A percentile compares a stretch with the other conserved stretches of the same genome.
These are phyloP conservation scores for Nectriaceae sp. DNA, from an alignment of 2,329 filamentous ascomycete species.

Conservation along the genomic window DNA sequence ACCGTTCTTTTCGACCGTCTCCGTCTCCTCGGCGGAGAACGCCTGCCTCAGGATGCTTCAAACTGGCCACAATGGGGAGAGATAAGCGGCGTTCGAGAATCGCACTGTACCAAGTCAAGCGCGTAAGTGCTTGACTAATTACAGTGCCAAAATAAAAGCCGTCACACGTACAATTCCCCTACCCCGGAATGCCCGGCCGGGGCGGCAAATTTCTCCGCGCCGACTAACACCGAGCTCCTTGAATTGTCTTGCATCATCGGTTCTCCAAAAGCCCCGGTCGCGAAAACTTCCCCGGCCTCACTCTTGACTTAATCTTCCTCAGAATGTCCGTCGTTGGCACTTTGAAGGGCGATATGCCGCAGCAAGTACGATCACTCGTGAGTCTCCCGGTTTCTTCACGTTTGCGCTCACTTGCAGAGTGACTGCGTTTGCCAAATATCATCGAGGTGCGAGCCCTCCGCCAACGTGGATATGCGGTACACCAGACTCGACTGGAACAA, in stretches of 20 bases:
- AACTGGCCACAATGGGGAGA: too few relatives aligned
- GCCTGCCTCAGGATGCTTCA: too few relatives aligned
- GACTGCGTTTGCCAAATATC: slow-evolving; percentile 1
- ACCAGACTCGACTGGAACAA: too few relatives aligned
- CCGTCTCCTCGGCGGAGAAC: too few relatives aligned
- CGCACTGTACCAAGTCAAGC: too few relatives aligned
- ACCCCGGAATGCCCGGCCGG: slow-evolving; percentile 21
- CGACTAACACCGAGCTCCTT: slow-evolving; percentile 35
- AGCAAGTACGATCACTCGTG: slow-evolving; percentile 60
- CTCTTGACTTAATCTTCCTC: slow-evolving; percentile 31
- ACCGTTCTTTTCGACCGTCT: too few relatives aligned
- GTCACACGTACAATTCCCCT: background rate
- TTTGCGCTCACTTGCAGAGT: slow-evolving; percentile 3
- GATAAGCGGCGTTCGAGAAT: too few relatives aligned
- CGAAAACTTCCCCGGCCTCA: slow-evolving; percentile 18
- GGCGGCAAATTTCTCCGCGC: slow-evolving; percentile 37
- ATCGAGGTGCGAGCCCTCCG: too few relatives aligned
- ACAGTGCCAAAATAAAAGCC: too few relatives aligned
- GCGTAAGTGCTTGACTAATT: too few relatives aligned
- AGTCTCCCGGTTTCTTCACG: slow-evolving; percentile 25
- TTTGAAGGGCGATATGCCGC: slow-evolving; percentile 55
- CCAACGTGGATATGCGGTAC: too few relatives aligned
- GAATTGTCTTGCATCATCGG: slow-evolving; percentile 33
- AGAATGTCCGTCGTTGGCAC: slow-evolving; percentile 41
- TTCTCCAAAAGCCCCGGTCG: slow-evolving; percentile 16